phyloP scores from a whole-genome alignment of 306 rosid genomes.

The Vigna nakashimae region DNA sequence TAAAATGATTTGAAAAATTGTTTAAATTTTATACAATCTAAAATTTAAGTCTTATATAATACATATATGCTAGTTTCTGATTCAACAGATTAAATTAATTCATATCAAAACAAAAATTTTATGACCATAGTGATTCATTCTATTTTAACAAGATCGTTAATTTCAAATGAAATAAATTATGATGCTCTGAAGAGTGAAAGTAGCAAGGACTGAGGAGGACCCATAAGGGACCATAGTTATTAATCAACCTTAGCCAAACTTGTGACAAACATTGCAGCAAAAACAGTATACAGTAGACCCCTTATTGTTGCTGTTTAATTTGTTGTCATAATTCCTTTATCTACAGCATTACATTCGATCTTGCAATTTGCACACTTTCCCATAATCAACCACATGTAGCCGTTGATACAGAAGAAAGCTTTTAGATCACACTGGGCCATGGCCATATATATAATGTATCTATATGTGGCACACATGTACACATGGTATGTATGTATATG shows the following conservation, averaged over 20 bases:
- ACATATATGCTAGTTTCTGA: no score
- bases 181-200: no score
- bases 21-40: no score
- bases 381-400: slow-evolving; percentile 38
- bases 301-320: slow-evolving; percentile 18
- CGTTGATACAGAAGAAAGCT: slow-evolving; percentile 40
- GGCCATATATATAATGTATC: background rate
- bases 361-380: background rate
- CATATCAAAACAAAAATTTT: no score
- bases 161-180: no score
- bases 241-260: background rate
- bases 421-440: slow-evolving; percentile 41
- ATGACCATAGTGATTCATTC: no score
- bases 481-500: background rate
- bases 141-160: no score
- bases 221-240: slow-evolving; percentile 37
- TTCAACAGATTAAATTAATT: no score
- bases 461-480: background rate
- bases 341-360: background rate
- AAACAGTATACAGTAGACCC: slow-evolving; percentile 18
- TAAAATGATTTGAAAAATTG: no score
- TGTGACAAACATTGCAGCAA: slow-evolving; percentile 29
- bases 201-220: background rate
- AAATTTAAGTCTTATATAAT: no score
- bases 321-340: background rate